Conservation (phyloP, 345 rosid genomes). For the Rubroshorea leprosula region DNA sequence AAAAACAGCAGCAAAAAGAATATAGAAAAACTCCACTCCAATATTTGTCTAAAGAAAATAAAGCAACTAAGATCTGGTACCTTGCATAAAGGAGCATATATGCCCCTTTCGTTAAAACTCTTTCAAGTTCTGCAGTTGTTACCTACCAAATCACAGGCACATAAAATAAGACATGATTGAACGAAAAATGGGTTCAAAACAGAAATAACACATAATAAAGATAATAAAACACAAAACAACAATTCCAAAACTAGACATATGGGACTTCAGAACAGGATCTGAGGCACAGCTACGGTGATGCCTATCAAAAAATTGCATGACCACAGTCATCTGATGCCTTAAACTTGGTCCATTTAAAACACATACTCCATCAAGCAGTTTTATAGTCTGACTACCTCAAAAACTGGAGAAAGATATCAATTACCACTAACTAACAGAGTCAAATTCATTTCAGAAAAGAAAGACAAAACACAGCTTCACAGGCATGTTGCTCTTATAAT, state of each 20-base stretch:
- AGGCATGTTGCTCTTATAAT: not conserved
- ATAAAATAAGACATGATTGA: not conserved
- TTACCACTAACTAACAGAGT: not conserved
- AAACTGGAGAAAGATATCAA: not conserved
- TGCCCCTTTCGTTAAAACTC: conserved; percentile 62
- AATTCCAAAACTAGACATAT: not conserved
- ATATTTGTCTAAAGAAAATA: not conserved
- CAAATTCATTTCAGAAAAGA: not conserved
- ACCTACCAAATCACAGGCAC: conserved; percentile 47
- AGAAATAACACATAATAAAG: not conserved
- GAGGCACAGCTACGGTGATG: too few relatives aligned
- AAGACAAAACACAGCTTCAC: not conserved
- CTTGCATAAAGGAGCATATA: conserved; percentile 92
- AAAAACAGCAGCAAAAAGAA: conserved; percentile 10
- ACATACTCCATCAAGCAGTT: too few relatives aligned
- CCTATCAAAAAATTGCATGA: too few relatives aligned
- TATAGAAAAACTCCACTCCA: not conserved
- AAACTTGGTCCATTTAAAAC: too few relatives aligned
- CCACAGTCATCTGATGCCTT: too few relatives aligned
- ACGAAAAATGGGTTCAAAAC: too few relatives aligned
- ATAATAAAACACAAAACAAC: not conserved
- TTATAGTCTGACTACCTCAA: not conserved
- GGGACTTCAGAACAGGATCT: not conserved
- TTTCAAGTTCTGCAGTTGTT: conserved; percentile 56
- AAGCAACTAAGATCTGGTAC: conserved; percentile 29